Evolutionary conservation across 2,329 filamentous ascomycete genomes (phyloP), one percentile per base, ranked within the genome.

Genomic region (Leptographium wingfieldii): DNA sequence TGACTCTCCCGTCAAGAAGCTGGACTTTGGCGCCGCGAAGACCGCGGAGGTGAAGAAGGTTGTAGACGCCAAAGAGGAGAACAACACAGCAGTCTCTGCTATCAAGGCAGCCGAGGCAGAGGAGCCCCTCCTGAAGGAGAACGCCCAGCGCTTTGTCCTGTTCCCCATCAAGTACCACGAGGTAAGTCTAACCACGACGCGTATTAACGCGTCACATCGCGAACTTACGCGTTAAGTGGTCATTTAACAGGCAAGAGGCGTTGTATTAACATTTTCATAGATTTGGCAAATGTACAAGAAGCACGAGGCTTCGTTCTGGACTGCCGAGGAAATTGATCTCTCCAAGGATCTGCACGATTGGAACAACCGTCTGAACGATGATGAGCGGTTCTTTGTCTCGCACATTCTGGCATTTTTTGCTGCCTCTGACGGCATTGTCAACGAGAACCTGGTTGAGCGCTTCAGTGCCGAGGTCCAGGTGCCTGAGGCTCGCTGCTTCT

Each of bases 281-380:
- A 95, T 96, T 75, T 99, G 94, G 94, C 92, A 97, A 76, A 97
- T 97, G 92, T 99, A 99, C 85, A 99, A 99, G 85, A 97, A 97
- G 80, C 92, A 92, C 66, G 92, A 99, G 76, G 94, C 94, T 58
- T 97, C 94, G 52, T 99, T 99, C 86, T 99, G 94, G 94, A 99
- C 94, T 51, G 94, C 94, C 58, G 94, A 99, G 76, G 94, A 99
- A 80, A 97, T 99, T 68, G 94, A 99, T 76, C 84, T 99, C 57
- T 97, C 92, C 70, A 99, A 99, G 80, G 94, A 99, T 74, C 82
- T 97, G 62, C 90, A 96, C 80, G 94, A 99, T 80, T 99, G 94
- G 94, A 95, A 96, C 83, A 95, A 96, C 81, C 87, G 87, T 68
- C 79, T 99, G 68, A 99, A 89, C 72, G 89, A 96, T 67, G 94